Conservation (phyloP, 306 rosid species). For the Cotoneaster glaucophyllus region DNA sequence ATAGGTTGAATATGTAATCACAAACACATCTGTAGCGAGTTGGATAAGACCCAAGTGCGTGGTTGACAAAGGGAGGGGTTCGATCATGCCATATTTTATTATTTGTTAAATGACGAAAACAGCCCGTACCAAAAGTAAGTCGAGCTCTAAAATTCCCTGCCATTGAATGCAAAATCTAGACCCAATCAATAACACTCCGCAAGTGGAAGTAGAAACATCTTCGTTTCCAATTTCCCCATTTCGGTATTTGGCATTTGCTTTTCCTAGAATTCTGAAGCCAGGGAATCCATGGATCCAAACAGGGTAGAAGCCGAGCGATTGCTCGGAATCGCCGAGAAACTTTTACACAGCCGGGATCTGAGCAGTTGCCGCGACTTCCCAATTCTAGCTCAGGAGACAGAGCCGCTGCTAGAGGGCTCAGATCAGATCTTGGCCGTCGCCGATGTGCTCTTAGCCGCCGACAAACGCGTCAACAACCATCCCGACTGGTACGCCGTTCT, state of each 20-base stretch:
- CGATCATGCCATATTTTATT: background rate
- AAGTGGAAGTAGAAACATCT: background rate
- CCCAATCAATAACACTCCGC: background rate
- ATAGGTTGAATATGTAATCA: too few species aligned
- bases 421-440: slow-evolving; percentile 84
- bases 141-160: background rate
- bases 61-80: too few species aligned
- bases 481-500: slow-evolving; percentile 81
- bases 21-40: too few species aligned
- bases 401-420: slow-evolving; percentile 78
- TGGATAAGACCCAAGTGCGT: too few species aligned
- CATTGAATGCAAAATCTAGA: background rate
- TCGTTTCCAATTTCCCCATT: background rate
- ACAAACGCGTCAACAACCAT: slow-evolving; percentile 46
- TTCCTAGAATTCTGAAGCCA: background rate
- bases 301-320: slow-evolving; percentile 74
- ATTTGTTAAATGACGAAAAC: background rate
- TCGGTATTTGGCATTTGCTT: background rate
- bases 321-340: slow-evolving; percentile 75
- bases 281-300: slow-evolving; percentile 23
- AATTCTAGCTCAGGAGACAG: slow-evolving; percentile 77
- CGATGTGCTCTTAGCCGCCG: slow-evolving; percentile 68
- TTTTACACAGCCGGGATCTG: slow-evolving; percentile 61
- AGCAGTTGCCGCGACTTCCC: slow-evolving; percentile 68
- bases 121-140: background rate